phyloP scores from a whole-genome alignment of 1,284 basidiomycete species.

The Schizophyllum amplum region DNA sequence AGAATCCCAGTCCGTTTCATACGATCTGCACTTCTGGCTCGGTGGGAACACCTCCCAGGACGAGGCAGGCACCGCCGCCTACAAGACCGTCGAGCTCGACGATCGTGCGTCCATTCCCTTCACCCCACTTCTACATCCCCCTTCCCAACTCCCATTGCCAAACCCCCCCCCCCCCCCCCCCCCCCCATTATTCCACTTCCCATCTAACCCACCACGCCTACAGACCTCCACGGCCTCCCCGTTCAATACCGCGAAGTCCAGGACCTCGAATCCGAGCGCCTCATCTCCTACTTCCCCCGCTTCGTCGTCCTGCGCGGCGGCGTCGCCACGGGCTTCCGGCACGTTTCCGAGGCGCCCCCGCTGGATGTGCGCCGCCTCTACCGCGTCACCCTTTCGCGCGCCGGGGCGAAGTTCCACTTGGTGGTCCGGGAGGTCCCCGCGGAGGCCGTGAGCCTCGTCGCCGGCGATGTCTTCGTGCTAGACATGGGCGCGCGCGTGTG shows the following conservation, averaged over 20 bases:
- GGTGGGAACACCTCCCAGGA: slow-evolving; percentile 52
- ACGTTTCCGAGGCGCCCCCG: slow-evolving; percentile 39
- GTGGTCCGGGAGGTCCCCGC: slow-evolving; percentile 41
- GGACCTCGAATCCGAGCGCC: slow-evolving; percentile 45
- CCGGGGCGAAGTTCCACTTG: slow-evolving; percentile 23
- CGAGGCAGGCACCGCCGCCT: slow-evolving; percentile 58
- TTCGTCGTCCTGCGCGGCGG: slow-evolving; percentile 50
- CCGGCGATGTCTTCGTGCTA: slow-evolving; percentile 50
- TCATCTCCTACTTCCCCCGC: slow-evolving; percentile 50
- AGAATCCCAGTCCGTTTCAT: slow-evolving; percentile 38
- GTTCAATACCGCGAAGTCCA: slow-evolving; percentile 59
- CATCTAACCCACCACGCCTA: too few species aligned
- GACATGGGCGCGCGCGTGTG: slow-evolving; percentile 44
- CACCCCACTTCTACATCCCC: background rate
- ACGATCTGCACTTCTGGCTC: slow-evolving; percentile 62
- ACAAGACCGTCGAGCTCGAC: slow-evolving; percentile 62
- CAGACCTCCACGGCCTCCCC: slow-evolving; percentile 44
- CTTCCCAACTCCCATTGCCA: background rate
- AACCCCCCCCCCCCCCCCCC: background rate
- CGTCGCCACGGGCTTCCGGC: slow-evolving; percentile 51
- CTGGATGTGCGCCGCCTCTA: slow-evolving; percentile 39
- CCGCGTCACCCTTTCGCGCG: slow-evolving; percentile 28
- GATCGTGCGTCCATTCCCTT: slow-evolving; percentile 36
- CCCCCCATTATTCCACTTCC: background rate
- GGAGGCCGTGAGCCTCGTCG: slow-evolving; percentile 35